Evolutionary conservation across 2,329 filamentous ascomycete species (phyloP).

Genomic region (Alternaria burnsii): DNA sequence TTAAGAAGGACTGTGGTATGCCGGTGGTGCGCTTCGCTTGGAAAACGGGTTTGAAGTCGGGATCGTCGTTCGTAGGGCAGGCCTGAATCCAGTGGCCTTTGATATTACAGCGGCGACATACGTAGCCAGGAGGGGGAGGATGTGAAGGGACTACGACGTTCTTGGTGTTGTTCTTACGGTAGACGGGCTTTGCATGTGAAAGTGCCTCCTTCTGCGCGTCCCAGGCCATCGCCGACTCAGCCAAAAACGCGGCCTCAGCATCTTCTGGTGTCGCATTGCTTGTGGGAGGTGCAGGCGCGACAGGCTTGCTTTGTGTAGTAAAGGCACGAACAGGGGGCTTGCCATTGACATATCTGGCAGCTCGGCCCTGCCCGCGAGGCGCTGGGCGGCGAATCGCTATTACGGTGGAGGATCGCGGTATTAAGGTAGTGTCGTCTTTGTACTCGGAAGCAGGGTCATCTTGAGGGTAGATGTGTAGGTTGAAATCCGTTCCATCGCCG

Average conservation of each 20-base stretch:
- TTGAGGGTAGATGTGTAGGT: slow-evolving; percentile 92
- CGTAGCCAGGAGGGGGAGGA: slow-evolving; percentile 90
- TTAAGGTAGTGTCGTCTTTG: slow-evolving; percentile 97
- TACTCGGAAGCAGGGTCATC: slow-evolving; percentile 89
- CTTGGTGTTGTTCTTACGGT: slow-evolving; percentile 60
- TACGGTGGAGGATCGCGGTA: slow-evolving; percentile 92
- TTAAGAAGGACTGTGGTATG: slow-evolving; percentile 93
- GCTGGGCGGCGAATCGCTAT: slow-evolving; percentile 88
- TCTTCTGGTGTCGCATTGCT: slow-evolving; percentile 85
- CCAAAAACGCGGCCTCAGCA: slow-evolving; percentile 90
- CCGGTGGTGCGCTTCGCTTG: slow-evolving; percentile 96
- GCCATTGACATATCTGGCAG: slow-evolving; percentile 93
- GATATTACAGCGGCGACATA: slow-evolving; percentile 94
- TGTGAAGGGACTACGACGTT: slow-evolving; percentile 85
- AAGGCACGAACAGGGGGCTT: slow-evolving; percentile 87
- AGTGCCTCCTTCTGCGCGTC: slow-evolving; percentile 91
- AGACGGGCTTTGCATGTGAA: slow-evolving; percentile 68
- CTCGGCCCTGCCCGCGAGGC: slow-evolving; percentile 84
- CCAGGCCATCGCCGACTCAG: slow-evolving; percentile 90
- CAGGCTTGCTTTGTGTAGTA: slow-evolving; percentile 73
- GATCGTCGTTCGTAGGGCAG: slow-evolving; percentile 98
- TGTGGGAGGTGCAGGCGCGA: slow-evolving; percentile 56
- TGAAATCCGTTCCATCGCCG: slow-evolving; percentile 95
- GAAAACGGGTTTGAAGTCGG: slow-evolving; percentile 91
- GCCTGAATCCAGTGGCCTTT: slow-evolving; percentile 99